Percentiles rank a stretch among this genome's conserved stretches.
These are phyloP conservation scores for Setaria viridis DNA, from an alignment of 202 grass and related monocot species.

Conservation along the genomic window DNA sequence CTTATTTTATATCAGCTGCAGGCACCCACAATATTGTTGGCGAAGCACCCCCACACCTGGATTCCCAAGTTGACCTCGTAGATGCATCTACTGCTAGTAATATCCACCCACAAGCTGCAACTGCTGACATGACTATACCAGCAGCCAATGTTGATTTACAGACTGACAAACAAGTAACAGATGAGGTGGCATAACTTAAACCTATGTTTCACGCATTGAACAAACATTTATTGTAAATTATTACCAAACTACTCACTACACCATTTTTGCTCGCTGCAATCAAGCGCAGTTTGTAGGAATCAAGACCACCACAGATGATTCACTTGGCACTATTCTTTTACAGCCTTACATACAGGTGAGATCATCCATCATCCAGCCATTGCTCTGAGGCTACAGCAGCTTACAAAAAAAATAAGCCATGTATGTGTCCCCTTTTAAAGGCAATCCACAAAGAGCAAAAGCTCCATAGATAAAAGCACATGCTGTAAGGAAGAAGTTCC, in stretches of 20 bases:
- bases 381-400: not conserved
- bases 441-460: not conserved
- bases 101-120: not conserved
- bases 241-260: no score
- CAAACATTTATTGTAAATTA: no score
- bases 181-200: no score
- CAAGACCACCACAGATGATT: not conserved
- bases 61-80: no score
- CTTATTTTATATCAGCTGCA: no score
- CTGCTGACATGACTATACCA: not conserved
- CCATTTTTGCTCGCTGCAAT: no score
- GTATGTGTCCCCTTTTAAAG: not conserved
- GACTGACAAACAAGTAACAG: not conserved
- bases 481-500: not conserved
- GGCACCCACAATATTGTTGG: no score
- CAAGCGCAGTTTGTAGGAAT: not conserved
- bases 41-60: no score
- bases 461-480: not conserved
- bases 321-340: not conserved
- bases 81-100: no score
- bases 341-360: not conserved
- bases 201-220: no score
- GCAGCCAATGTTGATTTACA: not conserved
- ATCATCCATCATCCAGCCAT: not conserved
- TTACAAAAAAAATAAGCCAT: not conserved